Evolutionary conservation across 1,284 basidiomycete genomes (phyloP).

Genomic region (Ustilago hordei): DNA sequence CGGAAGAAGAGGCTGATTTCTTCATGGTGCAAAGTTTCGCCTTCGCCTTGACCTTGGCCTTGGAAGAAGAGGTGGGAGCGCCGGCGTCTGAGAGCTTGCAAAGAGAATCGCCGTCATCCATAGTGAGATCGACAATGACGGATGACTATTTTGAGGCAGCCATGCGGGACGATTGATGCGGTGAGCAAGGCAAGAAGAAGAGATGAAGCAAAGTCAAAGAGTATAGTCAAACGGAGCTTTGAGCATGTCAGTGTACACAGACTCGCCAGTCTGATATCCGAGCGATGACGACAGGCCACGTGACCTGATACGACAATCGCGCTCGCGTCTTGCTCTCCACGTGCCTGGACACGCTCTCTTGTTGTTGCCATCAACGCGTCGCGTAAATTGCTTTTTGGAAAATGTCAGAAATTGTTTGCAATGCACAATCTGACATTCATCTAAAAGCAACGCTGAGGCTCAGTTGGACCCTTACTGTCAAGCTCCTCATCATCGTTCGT

Average conservation of each 20-base stretch:
- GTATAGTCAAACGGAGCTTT: neutral
- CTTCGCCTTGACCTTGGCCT: constrained; percentile 14
- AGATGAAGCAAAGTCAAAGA: no score
- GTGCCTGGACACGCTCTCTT: neutral
- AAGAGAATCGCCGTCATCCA: constrained; percentile 31
- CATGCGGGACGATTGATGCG: constrained; percentile 2
- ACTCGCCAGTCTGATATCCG: neutral
- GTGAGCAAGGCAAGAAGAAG: neutral
- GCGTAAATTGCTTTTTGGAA: neutral
- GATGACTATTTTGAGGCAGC: constrained; percentile 10
- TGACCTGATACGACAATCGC: neutral
- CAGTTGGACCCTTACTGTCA: neutral
- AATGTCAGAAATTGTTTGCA: neutral
- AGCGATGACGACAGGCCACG: neutral
- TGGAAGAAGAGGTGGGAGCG: constrained; percentile 12
- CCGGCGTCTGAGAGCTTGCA: constrained; percentile 40
- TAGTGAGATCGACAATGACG: constrained; percentile 33
- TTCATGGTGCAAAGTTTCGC: neutral
- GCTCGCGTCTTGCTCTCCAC: neutral
- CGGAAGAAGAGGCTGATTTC: constrained; percentile 2
- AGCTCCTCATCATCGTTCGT: neutral
- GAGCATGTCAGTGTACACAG: no score
- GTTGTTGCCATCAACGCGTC: constrained; percentile 12
- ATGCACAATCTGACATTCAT: constrained; percentile 2
- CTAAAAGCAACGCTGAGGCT: neutral